Conservation (phyloP, 225 moss, liverwort and hornwort genomes). For the Polytrichum commune region DNA sequence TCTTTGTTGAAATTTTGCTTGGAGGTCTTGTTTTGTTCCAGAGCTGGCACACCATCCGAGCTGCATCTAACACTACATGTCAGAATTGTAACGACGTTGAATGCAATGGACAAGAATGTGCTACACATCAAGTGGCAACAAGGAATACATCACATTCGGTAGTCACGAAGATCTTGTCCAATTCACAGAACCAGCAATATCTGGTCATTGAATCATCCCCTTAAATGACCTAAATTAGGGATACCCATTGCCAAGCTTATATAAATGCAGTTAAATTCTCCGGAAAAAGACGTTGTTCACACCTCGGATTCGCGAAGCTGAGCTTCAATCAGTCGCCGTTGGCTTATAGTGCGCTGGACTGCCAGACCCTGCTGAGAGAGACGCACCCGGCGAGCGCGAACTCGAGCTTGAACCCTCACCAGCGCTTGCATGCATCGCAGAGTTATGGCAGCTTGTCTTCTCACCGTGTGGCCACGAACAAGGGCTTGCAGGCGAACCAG, state of each 20-base stretch:
- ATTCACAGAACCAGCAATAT: too few species aligned
- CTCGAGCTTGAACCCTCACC: constrained; percentile 90
- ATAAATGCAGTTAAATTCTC: too few species aligned
- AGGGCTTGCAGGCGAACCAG: constrained; percentile 87
- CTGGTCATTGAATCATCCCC: too few species aligned
- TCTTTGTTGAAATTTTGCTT: constrained; percentile 76
- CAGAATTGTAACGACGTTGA: too few species aligned
- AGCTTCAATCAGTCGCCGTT: constrained; percentile 75
- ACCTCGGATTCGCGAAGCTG: constrained; percentile 91
- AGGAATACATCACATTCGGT: too few species aligned
- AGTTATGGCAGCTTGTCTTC: constrained; percentile 91
- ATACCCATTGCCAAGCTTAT: too few species aligned
- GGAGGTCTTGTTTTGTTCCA: constrained; percentile 78
- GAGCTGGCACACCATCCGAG: constrained; percentile 88
- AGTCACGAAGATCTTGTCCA: too few species aligned
- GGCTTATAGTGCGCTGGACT: constrained; percentile 80
- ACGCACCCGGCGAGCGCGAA: constrained; percentile 88
- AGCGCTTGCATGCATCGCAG: constrained; percentile 96
- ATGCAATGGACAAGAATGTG: too few species aligned
- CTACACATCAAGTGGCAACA: too few species aligned
- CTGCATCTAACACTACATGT: constrained; percentile 13
- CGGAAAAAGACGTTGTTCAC: not conserved
- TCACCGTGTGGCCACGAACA: constrained; percentile 85
- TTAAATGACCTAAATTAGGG: too few species aligned
- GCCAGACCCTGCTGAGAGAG: constrained; percentile 85